Conservation (phyloP, 345 rosid genomes). For the Moringa oleifera region DNA sequence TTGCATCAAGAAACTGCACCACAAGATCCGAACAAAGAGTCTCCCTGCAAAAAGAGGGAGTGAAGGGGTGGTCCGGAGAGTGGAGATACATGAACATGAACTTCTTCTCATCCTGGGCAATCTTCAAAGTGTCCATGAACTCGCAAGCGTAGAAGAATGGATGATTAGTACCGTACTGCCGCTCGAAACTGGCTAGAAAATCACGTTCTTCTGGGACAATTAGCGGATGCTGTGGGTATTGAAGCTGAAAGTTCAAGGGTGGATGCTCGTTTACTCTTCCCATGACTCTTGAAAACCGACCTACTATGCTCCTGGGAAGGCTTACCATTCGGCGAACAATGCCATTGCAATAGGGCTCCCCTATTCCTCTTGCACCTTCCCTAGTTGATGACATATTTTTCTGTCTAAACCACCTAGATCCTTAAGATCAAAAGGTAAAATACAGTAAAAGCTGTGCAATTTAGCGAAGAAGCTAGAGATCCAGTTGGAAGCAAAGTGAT, state of each 20-base stretch:
- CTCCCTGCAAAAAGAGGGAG: constrained; percentile 49
- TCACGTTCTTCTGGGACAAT: constrained; percentile 35
- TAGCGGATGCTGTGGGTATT: constrained; percentile 21
- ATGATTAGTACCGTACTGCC: constrained; percentile 43
- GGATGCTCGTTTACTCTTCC: constrained; percentile 31
- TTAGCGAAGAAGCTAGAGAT: too few species aligned
- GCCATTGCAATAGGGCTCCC: constrained; percentile 30
- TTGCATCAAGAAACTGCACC: constrained; percentile 49
- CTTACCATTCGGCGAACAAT: constrained; percentile 43
- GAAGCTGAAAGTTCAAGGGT: constrained; percentile 18
- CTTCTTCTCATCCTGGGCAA: constrained; percentile 46
- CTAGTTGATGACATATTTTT: constrained; percentile 25
- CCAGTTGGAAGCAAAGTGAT: too few species aligned
- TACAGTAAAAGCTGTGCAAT: too few species aligned
- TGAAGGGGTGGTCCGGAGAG: constrained; percentile 47
- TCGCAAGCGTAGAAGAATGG: constrained; percentile 50
- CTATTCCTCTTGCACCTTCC: constrained; percentile 16
- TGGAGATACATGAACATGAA: constrained; percentile 56
- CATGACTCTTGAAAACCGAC: constrained; percentile 43
- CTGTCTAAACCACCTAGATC: not conserved
- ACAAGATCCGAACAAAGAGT: constrained; percentile 48
- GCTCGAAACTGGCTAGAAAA: constrained; percentile 45
- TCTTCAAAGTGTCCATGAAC: constrained; percentile 40
- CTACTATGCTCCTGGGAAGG: constrained; percentile 41
- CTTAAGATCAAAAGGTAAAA: not conserved